Evolutionary conservation across 768 basidiomycete genomes (phyloP).

Genomic region (Kwoniella sp.): DNA sequence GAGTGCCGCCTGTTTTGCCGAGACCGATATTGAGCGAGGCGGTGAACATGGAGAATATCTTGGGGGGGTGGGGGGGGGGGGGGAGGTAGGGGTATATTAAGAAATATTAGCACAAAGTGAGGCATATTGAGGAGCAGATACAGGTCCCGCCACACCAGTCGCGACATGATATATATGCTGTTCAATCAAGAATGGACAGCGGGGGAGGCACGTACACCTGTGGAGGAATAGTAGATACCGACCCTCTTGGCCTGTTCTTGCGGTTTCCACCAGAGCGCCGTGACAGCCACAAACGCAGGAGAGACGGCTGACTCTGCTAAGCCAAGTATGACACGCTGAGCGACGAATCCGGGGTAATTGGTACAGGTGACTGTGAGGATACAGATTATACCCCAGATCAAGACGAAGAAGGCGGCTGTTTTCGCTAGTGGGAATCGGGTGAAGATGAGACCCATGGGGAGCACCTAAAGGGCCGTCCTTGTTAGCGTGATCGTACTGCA

Average conservation of each 20-base stretch:
- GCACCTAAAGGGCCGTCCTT: slow-evolving; percentile 6
- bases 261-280: slow-evolving; percentile 56
- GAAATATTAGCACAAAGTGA: no score
- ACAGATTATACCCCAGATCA: slow-evolving; percentile 48
- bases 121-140: no score
- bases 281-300: slow-evolving; percentile 57
- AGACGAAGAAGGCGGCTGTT: slow-evolving; percentile 32
- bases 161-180: no score
- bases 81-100: no score
- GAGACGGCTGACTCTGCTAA: slow-evolving; percentile 51
- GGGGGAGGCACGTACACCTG: no score
- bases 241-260: slow-evolving; percentile 53
- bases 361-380: slow-evolving; percentile 44
- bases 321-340: slow-evolving; percentile 52
- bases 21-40: slow-evolving; percentile 57
- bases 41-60: slow-evolving; percentile 56
- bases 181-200: no score
- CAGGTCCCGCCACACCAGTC: no score
- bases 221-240: slow-evolving; percentile 56
- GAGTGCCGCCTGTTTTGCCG: slow-evolving; percentile 38
- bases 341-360: slow-evolving; percentile 44
- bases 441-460: slow-evolving; percentile 50
- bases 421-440: slow-evolving; percentile 38
- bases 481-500: neutral
- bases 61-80: no score